These are phyloP conservation scores for Colletotrichum theobromicola DNA, from an alignment of 2,329 filamentous ascomycete species.

Conservation along the genomic window DNA sequence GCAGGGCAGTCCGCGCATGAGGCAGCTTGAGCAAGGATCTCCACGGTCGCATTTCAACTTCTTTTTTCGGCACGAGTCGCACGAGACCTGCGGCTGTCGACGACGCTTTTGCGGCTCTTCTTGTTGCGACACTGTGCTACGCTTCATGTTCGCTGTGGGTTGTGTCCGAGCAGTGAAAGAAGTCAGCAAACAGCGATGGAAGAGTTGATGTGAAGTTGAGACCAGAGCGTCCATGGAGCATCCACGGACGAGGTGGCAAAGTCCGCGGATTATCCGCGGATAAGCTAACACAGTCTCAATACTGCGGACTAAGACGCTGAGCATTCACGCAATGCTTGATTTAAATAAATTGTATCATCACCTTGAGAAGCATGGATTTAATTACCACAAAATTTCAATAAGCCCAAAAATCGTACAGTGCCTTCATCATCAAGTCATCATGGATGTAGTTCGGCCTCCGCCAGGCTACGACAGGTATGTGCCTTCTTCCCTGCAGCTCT, in stretches of 20 bases:
- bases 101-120: neutral
- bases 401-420: no score
- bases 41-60: constrained; percentile 37
- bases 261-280: constrained; percentile 18
- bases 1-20: constrained; percentile 29
- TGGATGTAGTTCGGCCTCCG: neutral
- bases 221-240: neutral
- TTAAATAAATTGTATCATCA: neutral
- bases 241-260: neutral
- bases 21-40: constrained; percentile 32
- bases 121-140: neutral
- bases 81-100: constrained; percentile 35
- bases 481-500: neutral
- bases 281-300: neutral
- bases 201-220: neutral
- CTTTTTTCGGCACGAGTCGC: constrained; percentile 34
- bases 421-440: neutral
- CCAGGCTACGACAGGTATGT: neutral
- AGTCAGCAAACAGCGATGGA: neutral
- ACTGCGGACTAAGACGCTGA: neutral
- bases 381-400: neutral
- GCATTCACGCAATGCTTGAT: neutral
- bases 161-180: neutral
- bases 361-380: no score
- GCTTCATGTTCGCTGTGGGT: neutral